These are phyloP conservation scores for Didymellaceae sp. DNA, from an alignment of 2,329 filamentous ascomycete genomes.

Conservation along the genomic window DNA sequence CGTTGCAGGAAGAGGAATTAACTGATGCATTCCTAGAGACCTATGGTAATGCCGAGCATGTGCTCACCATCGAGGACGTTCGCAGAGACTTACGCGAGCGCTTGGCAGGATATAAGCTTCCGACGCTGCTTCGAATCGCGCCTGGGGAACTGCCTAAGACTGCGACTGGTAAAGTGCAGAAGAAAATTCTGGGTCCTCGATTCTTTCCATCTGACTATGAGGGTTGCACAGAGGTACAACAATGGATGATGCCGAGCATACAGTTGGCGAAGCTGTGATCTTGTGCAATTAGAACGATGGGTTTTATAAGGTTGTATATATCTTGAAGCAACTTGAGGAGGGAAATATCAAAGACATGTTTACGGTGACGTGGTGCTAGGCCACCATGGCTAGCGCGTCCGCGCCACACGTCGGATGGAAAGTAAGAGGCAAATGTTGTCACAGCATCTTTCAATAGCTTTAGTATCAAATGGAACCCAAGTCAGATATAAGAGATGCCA, in stretches of 20 bases:
- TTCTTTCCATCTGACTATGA: slow-evolving; percentile 46
- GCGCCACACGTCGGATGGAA: too few relatives aligned
- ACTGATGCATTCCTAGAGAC: slow-evolving; percentile 26
- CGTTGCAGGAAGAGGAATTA: slow-evolving; percentile 45
- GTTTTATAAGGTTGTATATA: too few relatives aligned
- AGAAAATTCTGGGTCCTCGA: slow-evolving; percentile 53
- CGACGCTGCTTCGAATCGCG: slow-evolving; percentile 55
- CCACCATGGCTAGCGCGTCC: too few relatives aligned
- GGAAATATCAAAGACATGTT: too few relatives aligned
- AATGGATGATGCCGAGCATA: slow-evolving; percentile 28
- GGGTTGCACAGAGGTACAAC: slow-evolving; percentile 36
- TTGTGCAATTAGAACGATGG: too few relatives aligned
- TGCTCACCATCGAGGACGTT: slow-evolving; percentile 51
- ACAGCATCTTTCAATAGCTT: too few relatives aligned
- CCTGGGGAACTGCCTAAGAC: slow-evolving; percentile 57
- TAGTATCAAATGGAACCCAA: too few relatives aligned
- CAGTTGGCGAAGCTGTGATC: slow-evolving; percentile 32
- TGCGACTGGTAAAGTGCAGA: slow-evolving; percentile 59
- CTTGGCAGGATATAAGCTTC: slow-evolving; percentile 58
- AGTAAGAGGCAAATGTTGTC: too few relatives aligned
- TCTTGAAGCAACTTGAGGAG: too few relatives aligned
- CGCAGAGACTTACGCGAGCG: slow-evolving; percentile 53
- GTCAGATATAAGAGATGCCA: too few relatives aligned
- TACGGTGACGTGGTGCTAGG: too few relatives aligned
- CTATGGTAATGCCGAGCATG: slow-evolving; percentile 21